These are phyloP conservation scores for Hippophae tibetana DNA, from an alignment of 306 rosid genomes.

Conservation along the genomic window DNA sequence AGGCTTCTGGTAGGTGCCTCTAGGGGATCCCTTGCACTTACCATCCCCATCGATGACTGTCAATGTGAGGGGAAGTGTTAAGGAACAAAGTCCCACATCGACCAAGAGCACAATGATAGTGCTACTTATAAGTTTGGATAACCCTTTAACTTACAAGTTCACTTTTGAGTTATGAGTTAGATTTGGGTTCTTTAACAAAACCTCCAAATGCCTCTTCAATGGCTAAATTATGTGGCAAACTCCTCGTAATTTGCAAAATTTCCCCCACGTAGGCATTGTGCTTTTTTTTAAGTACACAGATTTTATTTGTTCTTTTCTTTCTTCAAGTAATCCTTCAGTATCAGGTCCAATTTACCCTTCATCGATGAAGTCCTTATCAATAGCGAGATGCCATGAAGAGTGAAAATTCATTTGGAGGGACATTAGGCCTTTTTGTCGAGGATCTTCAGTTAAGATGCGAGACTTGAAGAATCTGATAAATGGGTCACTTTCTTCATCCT, in stretches of 20 bases:
- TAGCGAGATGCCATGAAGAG: slow-evolving; percentile 53
- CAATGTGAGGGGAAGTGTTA: too few species aligned
- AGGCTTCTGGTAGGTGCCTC: too few species aligned
- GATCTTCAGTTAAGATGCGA: slow-evolving; percentile 38
- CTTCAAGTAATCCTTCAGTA: slow-evolving; percentile 5
- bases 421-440: slow-evolving; percentile 34
- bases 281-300: slow-evolving; percentile 3
- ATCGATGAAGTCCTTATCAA: slow-evolving; percentile 14
- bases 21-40: too few species aligned
- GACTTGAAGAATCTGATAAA: slow-evolving; percentile 50
- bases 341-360: slow-evolving; percentile 24
- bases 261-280: slow-evolving; percentile 34
- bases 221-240: slow-evolving; percentile 45
- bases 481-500: too few species aligned
- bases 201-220: slow-evolving; percentile 52
- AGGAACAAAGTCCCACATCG: too few species aligned
- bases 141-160: too few species aligned
- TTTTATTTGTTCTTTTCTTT: slow-evolving; percentile 8
- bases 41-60: too few species aligned
- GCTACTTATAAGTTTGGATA: too few species aligned
- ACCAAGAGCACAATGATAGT: too few species aligned
- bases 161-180: too few species aligned
- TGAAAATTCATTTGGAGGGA: slow-evolving; percentile 44
- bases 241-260: slow-evolving; percentile 49
- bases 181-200: neutral